phyloP scores from a whole-genome alignment of 2,329 filamentous ascomycete genomes.

The Fusarium sterilihyphosum region DNA sequence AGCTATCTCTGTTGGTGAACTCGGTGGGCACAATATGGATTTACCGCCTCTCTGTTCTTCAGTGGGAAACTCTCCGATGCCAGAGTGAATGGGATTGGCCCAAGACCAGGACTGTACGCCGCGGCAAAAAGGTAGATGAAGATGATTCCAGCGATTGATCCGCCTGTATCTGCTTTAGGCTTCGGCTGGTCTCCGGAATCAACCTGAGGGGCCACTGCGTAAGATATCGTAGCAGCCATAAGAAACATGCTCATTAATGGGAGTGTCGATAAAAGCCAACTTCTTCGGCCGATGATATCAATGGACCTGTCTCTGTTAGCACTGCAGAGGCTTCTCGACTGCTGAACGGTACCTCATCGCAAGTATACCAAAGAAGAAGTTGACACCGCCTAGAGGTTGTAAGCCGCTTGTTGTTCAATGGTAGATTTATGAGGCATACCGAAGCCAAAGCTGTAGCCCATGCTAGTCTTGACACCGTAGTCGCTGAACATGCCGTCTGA shows the following conservation, averaged over 20 bases:
- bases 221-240: slow-evolving; percentile 19
- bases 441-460: slow-evolving; percentile 41
- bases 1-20: background rate
- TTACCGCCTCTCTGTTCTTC: slow-evolving; percentile 57
- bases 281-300: slow-evolving; percentile 52
- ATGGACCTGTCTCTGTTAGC: slow-evolving; percentile 39
- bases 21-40: background rate
- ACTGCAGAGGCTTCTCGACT: fast-evolving
- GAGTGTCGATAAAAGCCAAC: slow-evolving; percentile 55
- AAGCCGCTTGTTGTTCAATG: background rate
- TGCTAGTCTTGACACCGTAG: slow-evolving; percentile 28
- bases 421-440: slow-evolving; percentile 28
- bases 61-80: slow-evolving; percentile 61
- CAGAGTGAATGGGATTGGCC: slow-evolving; percentile 60
- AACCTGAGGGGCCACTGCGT: slow-evolving; percentile 5
- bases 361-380: slow-evolving; percentile 51
- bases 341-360: slow-evolving; percentile 42
- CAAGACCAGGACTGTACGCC: slow-evolving; percentile 54
- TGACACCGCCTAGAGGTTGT: slow-evolving; percentile 45
- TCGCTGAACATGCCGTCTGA: slow-evolving; percentile 27
- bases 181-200: slow-evolving; percentile 11
- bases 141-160: slow-evolving; percentile 17
- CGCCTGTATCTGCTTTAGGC: background rate
- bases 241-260: slow-evolving; percentile 51
- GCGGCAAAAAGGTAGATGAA: slow-evolving; percentile 49